These are phyloP conservation scores for Neurospora terricola DNA, from an alignment of 495 filamentous ascomycete genomes.

Conservation along the genomic window DNA sequence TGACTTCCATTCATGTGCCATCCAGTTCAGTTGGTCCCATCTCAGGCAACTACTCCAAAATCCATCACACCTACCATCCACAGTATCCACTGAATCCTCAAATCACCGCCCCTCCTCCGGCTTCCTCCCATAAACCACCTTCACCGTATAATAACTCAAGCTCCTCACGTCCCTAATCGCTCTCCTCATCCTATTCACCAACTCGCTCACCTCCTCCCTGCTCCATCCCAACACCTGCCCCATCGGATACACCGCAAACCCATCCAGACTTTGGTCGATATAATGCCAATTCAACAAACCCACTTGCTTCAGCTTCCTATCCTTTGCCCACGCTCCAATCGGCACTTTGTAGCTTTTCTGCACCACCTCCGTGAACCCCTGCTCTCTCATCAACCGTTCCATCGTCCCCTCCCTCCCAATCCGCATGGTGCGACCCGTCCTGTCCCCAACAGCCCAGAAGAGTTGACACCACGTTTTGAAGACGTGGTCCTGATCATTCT, in stretches of 20 bases:
- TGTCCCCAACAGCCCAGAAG: constrained; percentile 6
- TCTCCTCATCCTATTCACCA: not conserved
- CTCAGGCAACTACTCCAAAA: too few species aligned
- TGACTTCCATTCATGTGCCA: too few species aligned
- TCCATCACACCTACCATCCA: not conserved
- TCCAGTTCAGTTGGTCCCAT: too few species aligned
- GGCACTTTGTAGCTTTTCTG: constrained; percentile 5
- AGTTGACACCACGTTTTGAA: constrained; percentile 3
- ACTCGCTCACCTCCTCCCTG: not conserved
- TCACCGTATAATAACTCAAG: not conserved
- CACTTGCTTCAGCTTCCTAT: constrained; percentile 5
- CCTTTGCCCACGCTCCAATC: constrained; percentile 8
- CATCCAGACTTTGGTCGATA: constrained; percentile 5
- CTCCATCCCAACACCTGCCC: constrained; percentile 4
- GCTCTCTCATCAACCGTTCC: not conserved
- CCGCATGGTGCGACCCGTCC: not conserved
- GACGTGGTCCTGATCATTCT: not conserved
- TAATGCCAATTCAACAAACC: not conserved
- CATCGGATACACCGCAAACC: constrained; percentile 2
- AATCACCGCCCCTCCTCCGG: not conserved
- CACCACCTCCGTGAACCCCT: not conserved
- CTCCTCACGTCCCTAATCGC: not conserved
- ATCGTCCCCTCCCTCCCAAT: not conserved
- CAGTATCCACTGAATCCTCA: not conserved
- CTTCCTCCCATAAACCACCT: constrained; percentile 14